Evolutionary conservation across 2,329 filamentous ascomycete species (phyloP), one percentile per base, ranked within the genome.

Genomic region (Ceratocystis alfenasii): DNA sequence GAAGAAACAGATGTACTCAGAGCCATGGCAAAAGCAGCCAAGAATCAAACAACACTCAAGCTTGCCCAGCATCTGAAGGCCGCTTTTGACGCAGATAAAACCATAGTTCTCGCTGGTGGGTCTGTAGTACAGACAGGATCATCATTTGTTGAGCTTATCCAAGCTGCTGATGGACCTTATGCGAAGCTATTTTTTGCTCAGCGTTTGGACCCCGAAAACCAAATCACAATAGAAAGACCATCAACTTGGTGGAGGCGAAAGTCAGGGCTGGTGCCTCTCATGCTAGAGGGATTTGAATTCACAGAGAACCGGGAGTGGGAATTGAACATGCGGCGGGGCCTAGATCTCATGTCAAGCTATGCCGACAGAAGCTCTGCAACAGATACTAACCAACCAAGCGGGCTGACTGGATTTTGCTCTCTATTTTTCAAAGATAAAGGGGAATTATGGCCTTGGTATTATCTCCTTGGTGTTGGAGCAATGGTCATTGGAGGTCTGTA

Each of bases 91-190:
- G 85, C 85, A 0, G 83, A 88, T 69, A 80, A 83, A 60, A 87
- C 88, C 41, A 75, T 87, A 2, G 84, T 88, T 1, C 75, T 88
- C 70, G 81, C 87, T 62, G 82, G 87, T 70, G 90, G 90, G 1
- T 76, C 80, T 64, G 76, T 83, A 1, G 74, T 83, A 2, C 84
- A 87, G 72, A 75, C 82, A 70, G 84, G 84, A 0, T 83, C 78
- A 0, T 84, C 78, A 0, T 84, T 87, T 64, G 77, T 82, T 6
- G 76, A 81, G 48, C 75, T 87, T 0, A 72, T 85, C 7, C 70
- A 72, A 1, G 72, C 73, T n/a, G 72, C 57, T 5, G 69, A 80
- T 1, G 68, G 68, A 12, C 71, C 81, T 20, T 83, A 83, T 68
- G 74, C 72, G 33, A 73, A 73, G 15, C 73, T 83, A 3, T 80